Conservation (phyloP, 345 rosid species). For the Euphorbia tirucalli region DNA sequence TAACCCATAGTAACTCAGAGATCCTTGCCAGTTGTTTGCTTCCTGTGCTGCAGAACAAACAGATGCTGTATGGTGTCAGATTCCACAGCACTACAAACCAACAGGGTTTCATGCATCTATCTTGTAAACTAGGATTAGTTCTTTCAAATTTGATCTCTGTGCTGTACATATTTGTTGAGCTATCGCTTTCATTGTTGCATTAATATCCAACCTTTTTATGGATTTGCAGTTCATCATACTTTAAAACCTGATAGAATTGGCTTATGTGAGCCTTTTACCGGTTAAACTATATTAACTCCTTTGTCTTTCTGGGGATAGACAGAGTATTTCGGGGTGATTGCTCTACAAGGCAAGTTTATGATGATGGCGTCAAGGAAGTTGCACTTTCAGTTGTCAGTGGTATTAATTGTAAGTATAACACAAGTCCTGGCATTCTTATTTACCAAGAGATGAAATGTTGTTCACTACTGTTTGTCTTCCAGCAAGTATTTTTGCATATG, state of each 20-base stretch:
- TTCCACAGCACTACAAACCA: background rate
- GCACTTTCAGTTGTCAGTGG: slow-evolving; percentile 91
- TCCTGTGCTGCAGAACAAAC: background rate
- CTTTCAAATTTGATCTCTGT: slow-evolving; percentile 7
- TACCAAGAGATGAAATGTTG: slow-evolving; percentile 3
- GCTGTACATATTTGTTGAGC: background rate
- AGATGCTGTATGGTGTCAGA: background rate
- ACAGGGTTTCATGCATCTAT: background rate
- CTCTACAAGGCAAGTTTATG: slow-evolving; percentile 74
- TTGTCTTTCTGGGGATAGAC: slow-evolving; percentile 46
- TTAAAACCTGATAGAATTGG: background rate
- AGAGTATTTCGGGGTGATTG: slow-evolving; percentile 89
- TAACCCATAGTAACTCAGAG: slow-evolving; percentile 3
- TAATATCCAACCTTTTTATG: background rate
- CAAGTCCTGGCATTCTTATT: background rate
- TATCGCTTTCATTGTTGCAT: background rate
- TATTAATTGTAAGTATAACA: slow-evolving; percentile 66
- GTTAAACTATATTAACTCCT: background rate
- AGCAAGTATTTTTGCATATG: slow-evolving; percentile 98
- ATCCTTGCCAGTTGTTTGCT: slow-evolving; percentile 4
- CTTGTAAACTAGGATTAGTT: background rate
- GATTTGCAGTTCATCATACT: slow-evolving; percentile 17
- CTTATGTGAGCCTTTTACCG: background rate
- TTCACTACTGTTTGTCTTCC: slow-evolving; percentile 19
- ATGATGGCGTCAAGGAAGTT: slow-evolving; percentile 77